Base-by-base conservation (phyloP, 2,329 filamentous ascomycete species). In the Curvularia lunata region DNA sequence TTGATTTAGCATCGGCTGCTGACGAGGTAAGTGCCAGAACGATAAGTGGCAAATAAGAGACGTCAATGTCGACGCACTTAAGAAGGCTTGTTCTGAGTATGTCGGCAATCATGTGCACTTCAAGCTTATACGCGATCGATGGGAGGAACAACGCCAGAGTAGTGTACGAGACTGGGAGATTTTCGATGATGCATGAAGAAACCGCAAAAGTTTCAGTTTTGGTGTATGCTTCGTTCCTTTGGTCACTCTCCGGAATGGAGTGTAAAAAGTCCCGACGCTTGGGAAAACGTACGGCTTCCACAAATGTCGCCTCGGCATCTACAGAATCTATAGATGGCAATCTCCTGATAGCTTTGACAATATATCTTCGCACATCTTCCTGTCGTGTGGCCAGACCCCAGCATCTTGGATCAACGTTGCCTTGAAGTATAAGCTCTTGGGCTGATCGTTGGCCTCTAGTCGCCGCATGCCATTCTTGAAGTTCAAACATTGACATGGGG, bases 1-100 rank as follows among this genome's bases (percentile, higher is more conserved):
- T 84, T 0, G 82, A 83, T 1, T 78, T 73, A 47, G 88, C 86
- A 2, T 75, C 70, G 0, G 91, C 86, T 1, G 81, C 81, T 0
- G 88, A 85, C 0, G 91, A 81, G 49, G 85, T 90, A 48, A 96
- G 88, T 1, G 93, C 92, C 9, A 86, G 87, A 1, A 87, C 72
- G 0, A 96, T 71, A 32, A 89, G 78, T 0, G 78, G 75, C 3
- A 85, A 62, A 61, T 89, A 75, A 2, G 42, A 27, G 5, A 32
- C 2, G 0, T 74, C 73, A 34, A 94, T 83, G 0, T 73, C 69
- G 1, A 92, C 75, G 1, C 78, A 72, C 13, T 73, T 69, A 1
- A 93, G 75, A 2, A 87, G 64, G 0, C 82, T 86, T 2, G 77
- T 75, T 19, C 83, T 82, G 3, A 97, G 77, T 45, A 84, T 78